A percentile compares a stretch with the other conserved stretches of the same genome.
Evolutionary conservation across 352 stramenopile genomes (phyloP).

Genomic region (Phytophthora fragariae): DNA sequence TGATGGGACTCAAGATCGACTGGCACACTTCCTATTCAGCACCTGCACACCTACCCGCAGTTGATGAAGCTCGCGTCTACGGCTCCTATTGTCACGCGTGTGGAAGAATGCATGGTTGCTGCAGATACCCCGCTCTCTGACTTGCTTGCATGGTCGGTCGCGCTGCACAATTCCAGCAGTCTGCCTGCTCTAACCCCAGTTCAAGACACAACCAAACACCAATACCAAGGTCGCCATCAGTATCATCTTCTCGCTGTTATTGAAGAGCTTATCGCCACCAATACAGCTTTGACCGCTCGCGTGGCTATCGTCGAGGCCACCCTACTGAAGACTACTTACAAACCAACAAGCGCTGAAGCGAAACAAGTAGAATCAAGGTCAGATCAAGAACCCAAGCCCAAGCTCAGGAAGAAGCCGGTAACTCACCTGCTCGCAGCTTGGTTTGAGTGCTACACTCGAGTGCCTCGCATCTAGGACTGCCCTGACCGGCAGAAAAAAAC

Average conservation of each 20-base stretch:
- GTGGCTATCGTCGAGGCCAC: background rate
- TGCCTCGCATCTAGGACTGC: conserved; percentile 10
- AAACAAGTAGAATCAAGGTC: background rate
- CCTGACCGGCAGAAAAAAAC: conserved; percentile 28
- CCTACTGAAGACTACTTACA: background rate
- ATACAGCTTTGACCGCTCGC: background rate
- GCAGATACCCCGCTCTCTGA: background rate
- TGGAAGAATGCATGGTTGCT: conserved; percentile 7
- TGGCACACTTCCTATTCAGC: conserved; percentile 6
- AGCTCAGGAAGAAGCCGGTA: conserved; percentile 3
- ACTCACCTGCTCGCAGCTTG: conserved; percentile 11
- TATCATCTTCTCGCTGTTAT: conserved; percentile 14
- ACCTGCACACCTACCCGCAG: conserved; percentile 15
- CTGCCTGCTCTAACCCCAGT: background rate
- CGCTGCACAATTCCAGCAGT: background rate
- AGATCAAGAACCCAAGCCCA: conserved; percentile 2
- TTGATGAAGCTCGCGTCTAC: background rate
- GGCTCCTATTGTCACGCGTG: conserved; percentile 1
- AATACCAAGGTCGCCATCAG: background rate
- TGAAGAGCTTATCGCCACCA: conserved; percentile 18
- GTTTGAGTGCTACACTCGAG: conserved; percentile 21
- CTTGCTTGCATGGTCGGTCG: conserved; percentile 11
- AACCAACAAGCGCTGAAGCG: background rate
- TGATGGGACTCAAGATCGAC: conserved; percentile 3
- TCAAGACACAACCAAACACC: background rate